phyloP scores from a whole-genome alignment of 225 moss, liverwort and hornwort species.

The Straminergon stramineum region DNA sequence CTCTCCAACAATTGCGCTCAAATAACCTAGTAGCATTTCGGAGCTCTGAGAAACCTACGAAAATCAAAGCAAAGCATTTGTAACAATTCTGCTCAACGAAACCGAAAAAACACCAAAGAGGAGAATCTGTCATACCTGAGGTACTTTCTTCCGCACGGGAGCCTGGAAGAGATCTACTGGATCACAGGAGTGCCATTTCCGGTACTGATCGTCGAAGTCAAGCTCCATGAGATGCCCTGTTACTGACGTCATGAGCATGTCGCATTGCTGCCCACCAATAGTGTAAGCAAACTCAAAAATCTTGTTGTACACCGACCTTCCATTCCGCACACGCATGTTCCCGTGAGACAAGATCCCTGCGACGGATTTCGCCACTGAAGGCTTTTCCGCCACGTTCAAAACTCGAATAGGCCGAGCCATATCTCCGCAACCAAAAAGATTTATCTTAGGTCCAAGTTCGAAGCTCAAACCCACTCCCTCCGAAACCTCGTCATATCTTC shows the following conservation, averaged over 20 bases:
- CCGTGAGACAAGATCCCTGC: constrained; percentile 78
- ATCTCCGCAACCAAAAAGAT: not conserved
- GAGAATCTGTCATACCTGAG: constrained; percentile 46
- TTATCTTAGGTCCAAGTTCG: not conserved
- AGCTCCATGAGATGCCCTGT: constrained; percentile 98
- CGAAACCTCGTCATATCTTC: not conserved
- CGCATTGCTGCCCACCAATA: constrained; percentile 71
- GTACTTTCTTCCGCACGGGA: constrained; percentile 80
- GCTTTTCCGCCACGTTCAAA: constrained; percentile 96
- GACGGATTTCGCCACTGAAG: constrained; percentile 92
- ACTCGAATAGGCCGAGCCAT: constrained; percentile 64
- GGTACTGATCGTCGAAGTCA: constrained; percentile 89
- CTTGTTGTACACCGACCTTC: constrained; percentile 88
- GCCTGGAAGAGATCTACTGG: constrained; percentile 88
- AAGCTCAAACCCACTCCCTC: not conserved
- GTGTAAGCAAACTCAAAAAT: constrained; percentile 87
- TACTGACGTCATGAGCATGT: constrained; percentile 96
- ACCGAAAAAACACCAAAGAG: not conserved
- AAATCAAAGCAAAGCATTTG: not conserved
- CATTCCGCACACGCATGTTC: constrained; percentile 72
- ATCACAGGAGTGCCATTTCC: constrained; percentile 97
- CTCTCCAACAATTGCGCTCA: not conserved
- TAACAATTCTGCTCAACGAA: not conserved
- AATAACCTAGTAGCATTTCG: not conserved
- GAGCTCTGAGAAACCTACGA: not conserved